phyloP scores from a whole-genome alignment of 78 protist genomes.

The Capsaspora owczarzaki region DNA sequence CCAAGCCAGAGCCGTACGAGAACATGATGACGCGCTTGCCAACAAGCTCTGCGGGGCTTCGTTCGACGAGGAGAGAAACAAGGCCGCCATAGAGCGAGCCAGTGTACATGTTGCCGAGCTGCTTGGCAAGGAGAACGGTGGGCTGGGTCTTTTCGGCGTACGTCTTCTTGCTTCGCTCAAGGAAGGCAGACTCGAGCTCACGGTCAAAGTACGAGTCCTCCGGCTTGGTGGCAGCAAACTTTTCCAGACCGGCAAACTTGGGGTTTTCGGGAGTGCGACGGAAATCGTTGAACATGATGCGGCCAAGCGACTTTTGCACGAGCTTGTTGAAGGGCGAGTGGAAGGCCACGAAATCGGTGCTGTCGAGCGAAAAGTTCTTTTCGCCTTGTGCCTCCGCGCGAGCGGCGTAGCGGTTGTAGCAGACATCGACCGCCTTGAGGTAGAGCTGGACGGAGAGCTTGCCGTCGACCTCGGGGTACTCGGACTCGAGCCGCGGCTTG shows the following conservation, averaged over 20 bases:
- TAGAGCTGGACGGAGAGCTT: conserved; percentile 75
- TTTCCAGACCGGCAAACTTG: background rate
- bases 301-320: conserved; percentile 81
- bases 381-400: background rate
- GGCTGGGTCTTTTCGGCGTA: conserved; percentile 62
- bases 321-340: conserved; percentile 93
- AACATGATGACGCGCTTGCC: conserved; percentile 76
- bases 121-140: conserved; percentile 46
- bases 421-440: conserved; percentile 72
- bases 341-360: conserved; percentile 64
- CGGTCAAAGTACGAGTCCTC: conserved; percentile 54
- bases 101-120: conserved; percentile 87
- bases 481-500: conserved; percentile 82
- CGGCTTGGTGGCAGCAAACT: background rate
- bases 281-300: conserved; percentile 70
- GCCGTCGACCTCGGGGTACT: conserved; percentile 90
- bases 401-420: conserved; percentile 52
- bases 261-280: conserved; percentile 30
- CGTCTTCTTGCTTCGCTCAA: conserved; percentile 5
- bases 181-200: conserved; percentile 61
- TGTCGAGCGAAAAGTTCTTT: conserved; percentile 13
- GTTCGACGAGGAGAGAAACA: conserved; percentile 53
- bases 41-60: conserved; percentile 5
- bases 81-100: conserved; percentile 81
- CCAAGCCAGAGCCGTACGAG: conserved; percentile 92